phyloP scores from a whole-genome alignment of 2,329 filamentous ascomycete genomes.

The Xylaria sp. region DNA sequence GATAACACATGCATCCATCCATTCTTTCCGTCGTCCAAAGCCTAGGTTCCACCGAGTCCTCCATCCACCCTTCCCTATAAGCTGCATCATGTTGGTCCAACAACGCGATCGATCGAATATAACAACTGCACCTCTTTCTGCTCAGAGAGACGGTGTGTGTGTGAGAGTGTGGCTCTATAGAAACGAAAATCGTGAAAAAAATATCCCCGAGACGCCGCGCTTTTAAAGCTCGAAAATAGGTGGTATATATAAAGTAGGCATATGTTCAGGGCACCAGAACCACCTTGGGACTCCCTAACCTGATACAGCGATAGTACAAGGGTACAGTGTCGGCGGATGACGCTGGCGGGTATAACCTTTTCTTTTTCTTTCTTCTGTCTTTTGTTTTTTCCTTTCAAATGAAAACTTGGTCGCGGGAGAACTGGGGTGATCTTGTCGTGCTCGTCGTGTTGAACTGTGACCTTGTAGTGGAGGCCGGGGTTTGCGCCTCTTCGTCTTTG shows the following conservation, averaged over 20 bases:
- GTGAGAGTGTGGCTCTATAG: neutral
- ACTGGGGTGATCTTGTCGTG: constrained; percentile 24
- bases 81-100: neutral
- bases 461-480: constrained; percentile 17
- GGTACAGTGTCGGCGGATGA: constrained; percentile 1
- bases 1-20: too few species aligned
- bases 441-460: constrained; percentile 25
- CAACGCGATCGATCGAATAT: neutral
- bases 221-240: constrained; percentile 14
- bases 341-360: constrained; percentile 4
- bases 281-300: neutral
- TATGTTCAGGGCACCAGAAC: neutral
- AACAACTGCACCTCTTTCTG: too few species aligned
- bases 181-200: neutral
- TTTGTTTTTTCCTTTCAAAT: constrained; percentile 23
- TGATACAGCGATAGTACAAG: constrained; percentile 4
- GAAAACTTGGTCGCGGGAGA: constrained; percentile 30
- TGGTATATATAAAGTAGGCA: neutral
- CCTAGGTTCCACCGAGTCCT: neutral
- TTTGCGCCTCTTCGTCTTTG: constrained; percentile 28
- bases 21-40: neutral
- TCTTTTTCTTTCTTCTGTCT: too few species aligned
- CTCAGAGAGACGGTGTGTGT: neutral
- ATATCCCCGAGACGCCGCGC: constrained; percentile 26
- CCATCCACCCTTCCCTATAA: too few species aligned